Evolutionary conservation across 306 rosid genomes (phyloP).

Genomic region (Trifolium repens): DNA sequence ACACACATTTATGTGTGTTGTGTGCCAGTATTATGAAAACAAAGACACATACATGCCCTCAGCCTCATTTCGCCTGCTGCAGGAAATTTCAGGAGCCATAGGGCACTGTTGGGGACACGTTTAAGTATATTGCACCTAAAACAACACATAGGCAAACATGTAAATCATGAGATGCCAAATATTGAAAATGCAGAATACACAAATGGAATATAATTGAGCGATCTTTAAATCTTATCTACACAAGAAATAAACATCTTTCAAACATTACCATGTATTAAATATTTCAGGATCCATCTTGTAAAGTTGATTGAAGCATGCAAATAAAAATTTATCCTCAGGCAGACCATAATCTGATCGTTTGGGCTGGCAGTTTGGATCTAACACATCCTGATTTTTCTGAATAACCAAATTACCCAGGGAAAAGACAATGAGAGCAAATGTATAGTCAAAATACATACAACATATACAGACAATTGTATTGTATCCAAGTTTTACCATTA

Average conservation of each 20-base stretch:
- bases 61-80: constrained; percentile 97
- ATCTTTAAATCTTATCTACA: not conserved
- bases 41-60: constrained; percentile 67
- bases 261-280: constrained; percentile 78
- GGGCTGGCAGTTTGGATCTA: constrained; percentile 78
- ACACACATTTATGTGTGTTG: not conserved
- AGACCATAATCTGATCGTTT: constrained; percentile 89
- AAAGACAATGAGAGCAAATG: not conserved
- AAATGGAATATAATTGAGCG: not conserved
- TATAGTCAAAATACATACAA: constrained; percentile 8
- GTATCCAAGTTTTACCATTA: constrained; percentile 8
- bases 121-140: constrained; percentile 95
- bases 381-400: constrained; percentile 93
- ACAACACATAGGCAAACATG: constrained; percentile 17
- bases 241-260: constrained; percentile 29
- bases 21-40: not conserved
- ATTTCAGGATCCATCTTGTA: constrained; percentile 99
- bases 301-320: constrained; percentile 96
- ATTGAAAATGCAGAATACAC: not conserved
- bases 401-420: constrained; percentile 25
- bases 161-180: constrained; percentile 29
- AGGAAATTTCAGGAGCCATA: constrained; percentile 98
- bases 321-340: constrained; percentile 88
- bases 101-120: constrained; percentile 94
- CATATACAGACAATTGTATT: not conserved